Evolutionary conservation across 257 asterid genomes (phyloP).

Genomic region (Eustoma russellianum): DNA sequence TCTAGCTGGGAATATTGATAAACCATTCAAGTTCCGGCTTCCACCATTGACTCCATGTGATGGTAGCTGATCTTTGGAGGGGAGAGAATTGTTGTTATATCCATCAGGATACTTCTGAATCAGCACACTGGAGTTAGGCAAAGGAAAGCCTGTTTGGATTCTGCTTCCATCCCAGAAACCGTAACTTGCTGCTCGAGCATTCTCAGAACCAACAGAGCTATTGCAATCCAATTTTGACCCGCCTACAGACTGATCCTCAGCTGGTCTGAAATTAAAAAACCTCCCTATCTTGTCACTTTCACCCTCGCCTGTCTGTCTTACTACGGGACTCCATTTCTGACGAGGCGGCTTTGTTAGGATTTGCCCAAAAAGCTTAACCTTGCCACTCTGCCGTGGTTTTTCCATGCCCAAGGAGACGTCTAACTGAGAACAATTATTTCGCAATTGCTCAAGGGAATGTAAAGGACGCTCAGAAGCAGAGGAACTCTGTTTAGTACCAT

Average conservation of each 20-base stretch:
- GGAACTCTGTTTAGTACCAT: slow-evolving; percentile 26
- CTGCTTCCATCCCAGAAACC: slow-evolving; percentile 56
- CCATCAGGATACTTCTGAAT: slow-evolving; percentile 76
- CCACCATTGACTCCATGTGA: slow-evolving; percentile 24
- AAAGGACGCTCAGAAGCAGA: slow-evolving; percentile 24
- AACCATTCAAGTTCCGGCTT: slow-evolving; percentile 34
- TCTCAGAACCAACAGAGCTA: slow-evolving; percentile 33
- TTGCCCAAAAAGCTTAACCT: slow-evolving; percentile 88
- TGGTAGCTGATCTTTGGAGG: slow-evolving; percentile 44
- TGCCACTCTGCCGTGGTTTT: slow-evolving; percentile 57
- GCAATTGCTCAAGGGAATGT: slow-evolving; percentile 26
- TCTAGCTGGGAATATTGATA: slow-evolving; percentile 36
- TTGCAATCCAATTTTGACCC: slow-evolving; percentile 30
- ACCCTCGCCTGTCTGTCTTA: slow-evolving; percentile 20
- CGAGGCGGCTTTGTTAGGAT: slow-evolving; percentile 46
- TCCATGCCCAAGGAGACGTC: slow-evolving; percentile 44
- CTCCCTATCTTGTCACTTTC: slow-evolving; percentile 30
- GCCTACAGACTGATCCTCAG: slow-evolving; percentile 12
- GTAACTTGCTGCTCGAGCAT: slow-evolving; percentile 30
- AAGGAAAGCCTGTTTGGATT: slow-evolving; percentile 38
- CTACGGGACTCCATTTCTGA: slow-evolving; percentile 31
- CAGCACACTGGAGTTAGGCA: slow-evolving; percentile 47
- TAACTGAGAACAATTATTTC: slow-evolving; percentile 24
- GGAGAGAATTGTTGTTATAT: slow-evolving; percentile 33
- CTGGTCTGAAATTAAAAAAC: slow-evolving; percentile 8